A percentile compares a stretch with the other conserved stretches of the same genome.
phyloP scores from a whole-genome alignment of 352 stramenopile species.

The Pythium folliculosum region DNA sequence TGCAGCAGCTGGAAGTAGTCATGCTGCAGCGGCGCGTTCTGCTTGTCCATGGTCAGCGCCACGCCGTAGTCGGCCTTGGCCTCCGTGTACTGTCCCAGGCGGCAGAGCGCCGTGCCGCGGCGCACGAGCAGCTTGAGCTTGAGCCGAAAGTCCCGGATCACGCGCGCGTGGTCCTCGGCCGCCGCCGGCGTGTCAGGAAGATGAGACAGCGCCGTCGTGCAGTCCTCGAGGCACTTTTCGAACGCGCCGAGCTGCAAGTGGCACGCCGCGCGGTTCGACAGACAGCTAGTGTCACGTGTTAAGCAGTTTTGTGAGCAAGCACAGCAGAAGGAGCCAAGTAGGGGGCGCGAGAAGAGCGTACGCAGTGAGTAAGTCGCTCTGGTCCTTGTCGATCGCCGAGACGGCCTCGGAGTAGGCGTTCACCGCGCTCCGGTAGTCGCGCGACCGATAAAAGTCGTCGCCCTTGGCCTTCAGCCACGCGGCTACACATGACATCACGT shows the following conservation, averaged over 20 bases:
- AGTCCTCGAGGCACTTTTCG: conserved; percentile 70
- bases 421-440: conserved; percentile 63
- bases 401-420: conserved; percentile 77
- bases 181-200: conserved; percentile 58
- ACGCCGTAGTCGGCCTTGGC: conserved; percentile 83
- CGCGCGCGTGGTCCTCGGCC: conserved; percentile 26
- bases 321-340: neutral
- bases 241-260: conserved; percentile 60
- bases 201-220: conserved; percentile 61
- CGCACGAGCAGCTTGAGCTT: conserved; percentile 80
- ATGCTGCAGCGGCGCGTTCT: conserved; percentile 63
- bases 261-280: conserved; percentile 75
- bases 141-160: conserved; percentile 56
- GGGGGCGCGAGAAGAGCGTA: conserved; percentile 26
- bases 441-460: conserved; percentile 80
- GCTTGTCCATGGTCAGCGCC: conserved; percentile 72
- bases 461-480: conserved; percentile 87
- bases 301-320: no score
- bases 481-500: conserved; percentile 31
- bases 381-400: conserved; percentile 29
- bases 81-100: conserved; percentile 54
- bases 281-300: conserved; percentile 4
- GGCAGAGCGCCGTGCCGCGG: conserved; percentile 68
- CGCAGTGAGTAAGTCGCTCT: conserved; percentile 47
- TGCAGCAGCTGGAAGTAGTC: conserved; percentile 68